Conservation (phyloP, 805 yeast genomes). For the Wickerhamiella brachini region DNA sequence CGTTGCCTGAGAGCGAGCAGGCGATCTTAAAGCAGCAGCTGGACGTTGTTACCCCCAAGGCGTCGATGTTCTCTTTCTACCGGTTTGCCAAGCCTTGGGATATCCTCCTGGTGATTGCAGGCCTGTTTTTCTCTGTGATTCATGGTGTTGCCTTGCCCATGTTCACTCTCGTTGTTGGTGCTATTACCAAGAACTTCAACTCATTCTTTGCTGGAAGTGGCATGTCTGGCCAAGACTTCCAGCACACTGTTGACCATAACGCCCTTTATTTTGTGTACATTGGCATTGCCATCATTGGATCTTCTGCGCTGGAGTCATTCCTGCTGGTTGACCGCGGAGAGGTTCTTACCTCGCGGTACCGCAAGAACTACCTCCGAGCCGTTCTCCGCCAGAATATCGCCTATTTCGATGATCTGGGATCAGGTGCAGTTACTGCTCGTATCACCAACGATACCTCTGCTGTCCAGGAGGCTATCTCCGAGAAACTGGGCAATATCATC, state of each 20-base stretch:
- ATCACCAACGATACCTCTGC: constrained; percentile 29
- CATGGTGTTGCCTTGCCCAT: constrained; percentile 32
- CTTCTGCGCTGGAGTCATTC: constrained; percentile 23
- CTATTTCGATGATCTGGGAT: constrained; percentile 30
- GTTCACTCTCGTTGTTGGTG: constrained; percentile 30
- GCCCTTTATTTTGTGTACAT: constrained; percentile 29
- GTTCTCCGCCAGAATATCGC: constrained; percentile 29
- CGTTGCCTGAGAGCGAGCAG: constrained; percentile 19
- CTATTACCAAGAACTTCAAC: constrained; percentile 27
- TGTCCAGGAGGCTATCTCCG: constrained; percentile 31
- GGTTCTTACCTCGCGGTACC: constrained; percentile 27
- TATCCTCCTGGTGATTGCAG: constrained; percentile 19
- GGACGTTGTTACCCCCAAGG: constrained; percentile 11
- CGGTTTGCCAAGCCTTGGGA: constrained; percentile 26
- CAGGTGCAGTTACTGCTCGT: constrained; percentile 33
- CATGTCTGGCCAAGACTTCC: constrained; percentile 21
- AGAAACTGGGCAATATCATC: constrained; percentile 27
- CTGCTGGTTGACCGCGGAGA: constrained; percentile 30
- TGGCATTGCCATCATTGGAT: constrained; percentile 26
- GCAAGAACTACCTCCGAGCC: constrained; percentile 26
- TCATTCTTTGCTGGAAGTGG: constrained; percentile 18
- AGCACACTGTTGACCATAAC: constrained; percentile 23
- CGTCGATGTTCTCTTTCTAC: constrained; percentile 22
- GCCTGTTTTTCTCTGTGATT: constrained; percentile 22
- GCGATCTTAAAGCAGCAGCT: constrained; percentile 24